phyloP scores from a whole-genome alignment of 768 basidiomycete genomes.

The Lyophyllum shimeji region DNA sequence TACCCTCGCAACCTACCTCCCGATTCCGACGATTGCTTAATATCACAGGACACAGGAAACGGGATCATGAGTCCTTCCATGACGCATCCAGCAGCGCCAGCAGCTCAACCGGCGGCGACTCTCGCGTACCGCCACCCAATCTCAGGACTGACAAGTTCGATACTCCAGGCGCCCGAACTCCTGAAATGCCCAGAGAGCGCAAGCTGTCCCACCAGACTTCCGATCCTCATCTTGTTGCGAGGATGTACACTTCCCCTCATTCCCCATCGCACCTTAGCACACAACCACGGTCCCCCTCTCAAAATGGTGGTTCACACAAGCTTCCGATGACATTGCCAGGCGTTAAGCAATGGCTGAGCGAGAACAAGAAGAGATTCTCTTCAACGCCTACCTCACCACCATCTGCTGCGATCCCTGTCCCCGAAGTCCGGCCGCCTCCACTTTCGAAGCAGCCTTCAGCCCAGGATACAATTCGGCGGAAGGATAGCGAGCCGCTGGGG shows the following conservation, averaged over 20 bases:
- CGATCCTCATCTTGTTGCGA: slow-evolving; percentile 62
- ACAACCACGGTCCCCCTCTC: slow-evolving; percentile 36
- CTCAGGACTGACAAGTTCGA: too few relatives aligned
- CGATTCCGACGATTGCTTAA: too few relatives aligned
- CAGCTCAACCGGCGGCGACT: background rate
- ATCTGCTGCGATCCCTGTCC: slow-evolving; percentile 18
- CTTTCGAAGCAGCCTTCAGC: slow-evolving; percentile 63
- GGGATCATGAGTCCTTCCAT: too few relatives aligned
- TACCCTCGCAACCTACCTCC: too few relatives aligned
- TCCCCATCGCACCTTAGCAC: slow-evolving; percentile 43
- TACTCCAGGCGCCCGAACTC: slow-evolving; percentile 49
- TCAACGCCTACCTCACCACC: slow-evolving; percentile 33
- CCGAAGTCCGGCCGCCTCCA: slow-evolving; percentile 33
- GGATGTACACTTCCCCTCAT: slow-evolving; percentile 46
- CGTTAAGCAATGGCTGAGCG: slow-evolving; percentile 78
- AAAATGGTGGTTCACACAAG: slow-evolving; percentile 40
- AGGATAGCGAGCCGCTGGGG: slow-evolving; percentile 49
- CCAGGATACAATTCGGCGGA: slow-evolving; percentile 63
- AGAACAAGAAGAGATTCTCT: slow-evolving; percentile 55
- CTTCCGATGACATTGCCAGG: slow-evolving; percentile 76
- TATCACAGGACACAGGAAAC: too few relatives aligned
- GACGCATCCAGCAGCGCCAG: too few relatives aligned
- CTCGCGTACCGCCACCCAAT: too few relatives aligned
- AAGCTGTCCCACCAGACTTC: slow-evolving; percentile 69
- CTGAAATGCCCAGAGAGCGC: slow-evolving; percentile 55